A percentile compares a stretch with the other conserved stretches of the same genome.
Conservation (phyloP, 179 eudicot genomes). For the Beta corolliflora region DNA sequence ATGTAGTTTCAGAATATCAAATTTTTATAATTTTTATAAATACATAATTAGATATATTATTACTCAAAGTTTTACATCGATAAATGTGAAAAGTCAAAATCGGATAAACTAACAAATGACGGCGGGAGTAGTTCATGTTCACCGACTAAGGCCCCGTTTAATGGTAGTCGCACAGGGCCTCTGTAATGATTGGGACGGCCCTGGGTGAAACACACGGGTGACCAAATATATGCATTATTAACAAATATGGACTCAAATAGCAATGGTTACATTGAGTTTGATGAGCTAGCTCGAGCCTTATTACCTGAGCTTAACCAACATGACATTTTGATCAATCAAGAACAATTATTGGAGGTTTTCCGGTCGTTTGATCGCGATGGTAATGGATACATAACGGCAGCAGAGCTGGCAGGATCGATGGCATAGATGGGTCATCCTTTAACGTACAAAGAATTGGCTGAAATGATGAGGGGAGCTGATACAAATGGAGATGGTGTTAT, state of each 20-base stretch:
- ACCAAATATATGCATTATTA: slow-evolving; percentile 56
- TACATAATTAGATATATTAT: too few relatives aligned
- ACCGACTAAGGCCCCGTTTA: too few relatives aligned
- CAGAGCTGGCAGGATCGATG: slow-evolving; percentile 85
- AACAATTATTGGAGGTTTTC: slow-evolving; percentile 70
- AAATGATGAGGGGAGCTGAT: slow-evolving; percentile 85
- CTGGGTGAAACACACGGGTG: slow-evolving; percentile 76
- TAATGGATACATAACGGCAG: slow-evolving; percentile 80
- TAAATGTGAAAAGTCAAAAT: too few relatives aligned
- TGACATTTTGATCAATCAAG: slow-evolving; percentile 62
- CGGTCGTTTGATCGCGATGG: slow-evolving; percentile 83
- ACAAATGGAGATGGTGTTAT: slow-evolving; percentile 89
- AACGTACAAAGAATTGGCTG: slow-evolving; percentile 69
- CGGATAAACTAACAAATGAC: too few relatives aligned
- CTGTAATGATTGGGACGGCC: too few relatives aligned
- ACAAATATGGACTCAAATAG: slow-evolving; percentile 69
- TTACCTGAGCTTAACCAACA: slow-evolving; percentile 56
- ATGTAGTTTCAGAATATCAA: too few relatives aligned
- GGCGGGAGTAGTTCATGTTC: too few relatives aligned
- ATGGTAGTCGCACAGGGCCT: too few relatives aligned
- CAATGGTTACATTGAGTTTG: slow-evolving; percentile 42
- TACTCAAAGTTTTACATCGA: too few relatives aligned
- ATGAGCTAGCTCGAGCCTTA: too few relatives aligned
- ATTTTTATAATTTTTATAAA: too few relatives aligned
- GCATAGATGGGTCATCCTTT: slow-evolving; percentile 84